Evolutionary conservation across 768 basidiomycete genomes (phyloP), one percentile per base, ranked within the genome.

Genomic region (Lenzites betulinus): DNA sequence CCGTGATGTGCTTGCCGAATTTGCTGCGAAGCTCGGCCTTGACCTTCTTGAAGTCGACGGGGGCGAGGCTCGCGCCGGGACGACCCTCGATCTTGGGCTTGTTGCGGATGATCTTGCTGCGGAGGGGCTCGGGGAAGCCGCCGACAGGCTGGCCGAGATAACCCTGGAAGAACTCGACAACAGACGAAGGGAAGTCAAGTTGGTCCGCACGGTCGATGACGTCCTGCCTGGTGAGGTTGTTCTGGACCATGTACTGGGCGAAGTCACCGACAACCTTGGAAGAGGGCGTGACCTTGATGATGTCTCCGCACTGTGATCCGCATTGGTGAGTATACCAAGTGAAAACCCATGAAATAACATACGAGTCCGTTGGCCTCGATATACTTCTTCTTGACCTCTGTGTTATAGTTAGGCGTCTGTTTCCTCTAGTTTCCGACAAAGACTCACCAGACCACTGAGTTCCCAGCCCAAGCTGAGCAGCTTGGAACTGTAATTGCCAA

Each of bases 221-320:
- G 59, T 98, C 89, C 66, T 88, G 77, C 76, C 94, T 93, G 54
- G 87, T 83, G 60, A 98, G 80, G 63, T 87, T 86, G 81, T 98
- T 98, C 66, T 92, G 92, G 36, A 94, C 95, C 94, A 98, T 95
- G 90, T 91, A 97, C 76, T 99, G 97, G 18, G 97, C 97, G 76
- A 99, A 97, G 79, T 99, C 97, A 25, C 97, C 97, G 50, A 98
- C 95, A 49, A 96, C 93, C 79, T 98, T 99, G 43, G 97, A 98
- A 13, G 97, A 97, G 30, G 97, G 97, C 25, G 97, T 99, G 67
- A 98, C 96, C 83, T 99, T 99, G 81, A 98, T 89, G 73, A 99
- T 90, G 67, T 98, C 94, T 47, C 97, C 97, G 73, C 96, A 98
- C 88, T 94, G 38, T 7, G 13, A 65, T 20, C 18, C 18, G 20